Evolutionary conservation across 257 asterid species (phyloP), one percentile per base, ranked within the genome.

Genomic region (Nicotiana knightiana): DNA sequence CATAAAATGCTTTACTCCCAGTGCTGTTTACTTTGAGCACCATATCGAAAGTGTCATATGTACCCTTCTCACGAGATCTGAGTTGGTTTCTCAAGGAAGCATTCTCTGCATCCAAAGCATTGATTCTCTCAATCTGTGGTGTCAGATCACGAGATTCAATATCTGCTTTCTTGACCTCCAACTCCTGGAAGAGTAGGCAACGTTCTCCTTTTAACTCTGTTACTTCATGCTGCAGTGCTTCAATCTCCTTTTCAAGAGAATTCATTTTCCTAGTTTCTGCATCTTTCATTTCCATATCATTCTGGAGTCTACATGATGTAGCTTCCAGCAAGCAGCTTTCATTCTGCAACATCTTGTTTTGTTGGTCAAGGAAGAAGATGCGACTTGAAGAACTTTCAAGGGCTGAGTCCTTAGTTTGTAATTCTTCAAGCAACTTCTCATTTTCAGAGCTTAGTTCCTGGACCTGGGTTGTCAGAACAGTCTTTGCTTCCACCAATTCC

Each of bases 191-290:
- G 76, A 93, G 85, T 67, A 59, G 84, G 82, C 78, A 24, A 33
- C 82, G 64, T 59, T 87, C 92, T 76, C 76, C 90, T 85, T 91
- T 87, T 66, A 85, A 53, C 81, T 84, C 86, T 37, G 70, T 86
- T 61, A 93, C 79, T 82, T 84, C 88, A 84, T 37, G 82, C 80
- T 82, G 88, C 88, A 91, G 82, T 68, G 59, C 79, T 80, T 83
- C 88, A 57, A 88, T 91, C 83, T 88, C 94, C 83, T 70, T 87
- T 92, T 89, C 95, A 77, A 91, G 87, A 86, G 86, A 88, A 83
- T 76, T 85, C 59, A 89, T 79, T 81, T 84, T 87, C 62, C 82
- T 84, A 79, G 87, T 88, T 83, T 88, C 91, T 28, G 83, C 87
- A 53, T 91, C 89, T 86, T 90, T 92, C 81, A 13, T 83, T 84